Conservation (phyloP, 345 rosid species). For the Punica granatum region DNA sequence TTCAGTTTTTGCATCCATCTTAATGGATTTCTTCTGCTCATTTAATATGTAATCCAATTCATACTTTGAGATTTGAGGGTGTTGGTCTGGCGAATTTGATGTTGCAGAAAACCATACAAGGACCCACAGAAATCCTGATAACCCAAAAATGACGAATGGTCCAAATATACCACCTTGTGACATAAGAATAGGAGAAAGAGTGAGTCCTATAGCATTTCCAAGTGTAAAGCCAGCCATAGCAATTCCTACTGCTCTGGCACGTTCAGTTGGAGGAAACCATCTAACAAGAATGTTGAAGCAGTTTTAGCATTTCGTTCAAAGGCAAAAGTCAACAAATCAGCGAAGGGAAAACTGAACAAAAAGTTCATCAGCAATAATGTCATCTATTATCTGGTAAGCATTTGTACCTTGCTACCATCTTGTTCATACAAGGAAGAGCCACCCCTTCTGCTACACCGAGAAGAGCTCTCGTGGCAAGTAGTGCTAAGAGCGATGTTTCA, state of each 20-base stretch:
- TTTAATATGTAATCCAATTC: slow-evolving; percentile 65
- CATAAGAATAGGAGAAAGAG: slow-evolving; percentile 86
- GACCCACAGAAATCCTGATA: slow-evolving; percentile 92
- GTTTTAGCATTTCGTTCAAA: slow-evolving; percentile 21
- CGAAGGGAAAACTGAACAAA: not conserved
- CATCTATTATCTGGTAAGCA: slow-evolving; percentile 10
- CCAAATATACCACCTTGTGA: slow-evolving; percentile 82
- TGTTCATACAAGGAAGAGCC: slow-evolving; percentile 98
- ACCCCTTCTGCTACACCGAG: slow-evolving; percentile 98
- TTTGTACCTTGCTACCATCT: slow-evolving; percentile 83
- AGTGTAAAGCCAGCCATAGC: slow-evolving; percentile 97
- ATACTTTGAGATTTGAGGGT: slow-evolving; percentile 74
- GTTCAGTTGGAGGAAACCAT: slow-evolving; percentile 95
- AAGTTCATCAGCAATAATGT: slow-evolving; percentile 9
- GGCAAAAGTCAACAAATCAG: slow-evolving; percentile 6
- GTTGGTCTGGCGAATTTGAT: slow-evolving; percentile 56
- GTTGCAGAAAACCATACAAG: slow-evolving; percentile 91
- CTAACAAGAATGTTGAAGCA: slow-evolving; percentile 38
- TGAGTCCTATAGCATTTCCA: slow-evolving; percentile 85
- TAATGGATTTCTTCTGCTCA: slow-evolving; percentile 32
- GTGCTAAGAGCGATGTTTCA: slow-evolving; percentile 63
- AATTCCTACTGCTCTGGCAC: slow-evolving; percentile 84
- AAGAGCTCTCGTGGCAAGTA: slow-evolving; percentile 62
- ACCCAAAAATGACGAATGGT: slow-evolving; percentile 86
- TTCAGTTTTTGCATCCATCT: slow-evolving; percentile 30